Conservation (phyloP, 2,329 filamentous ascomycete genomes). For the Leptosphaerulina australis region DNA sequence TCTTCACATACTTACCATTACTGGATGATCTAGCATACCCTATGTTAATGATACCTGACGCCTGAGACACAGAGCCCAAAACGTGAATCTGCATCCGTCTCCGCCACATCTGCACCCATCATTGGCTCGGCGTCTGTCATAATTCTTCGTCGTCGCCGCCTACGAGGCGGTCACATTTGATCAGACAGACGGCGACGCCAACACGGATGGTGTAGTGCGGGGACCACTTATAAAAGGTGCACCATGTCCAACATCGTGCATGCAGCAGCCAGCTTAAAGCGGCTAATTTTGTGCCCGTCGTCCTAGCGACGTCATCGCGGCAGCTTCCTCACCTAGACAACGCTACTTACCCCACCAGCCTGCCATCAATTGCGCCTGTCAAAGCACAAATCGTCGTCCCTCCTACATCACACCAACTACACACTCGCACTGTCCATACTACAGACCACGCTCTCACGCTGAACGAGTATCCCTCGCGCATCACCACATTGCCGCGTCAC, state of each 20-base stretch:
- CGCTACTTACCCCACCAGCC: constrained; percentile 13
- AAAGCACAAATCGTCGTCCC: constrained; percentile 10
- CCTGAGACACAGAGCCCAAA: constrained; percentile 4
- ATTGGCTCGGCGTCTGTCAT: constrained; percentile 3
- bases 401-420: constrained; percentile 8
- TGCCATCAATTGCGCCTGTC: constrained; percentile 12
- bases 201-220: constrained; percentile 2
- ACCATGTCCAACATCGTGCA: constrained; percentile 12
- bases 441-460: not conserved
- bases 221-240: constrained; percentile 6
- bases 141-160: constrained; percentile 4
- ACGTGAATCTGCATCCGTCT: constrained; percentile 2
- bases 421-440: constrained; percentile 1
- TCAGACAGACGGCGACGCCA: not conserved
- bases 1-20: not conserved
- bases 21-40: not conserved
- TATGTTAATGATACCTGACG: not conserved
- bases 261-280: constrained; percentile 6
- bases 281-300: constrained; percentile 6
- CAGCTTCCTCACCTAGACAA: constrained; percentile 15
- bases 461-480: constrained; percentile 4
- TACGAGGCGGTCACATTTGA: constrained; percentile 11
- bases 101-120: not conserved
- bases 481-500: constrained; percentile 3
- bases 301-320: constrained; percentile 8